Evolutionary conservation across 371 early-diverging fungal species (phyloP).

Genomic region (Rhizomucor pusillus): DNA sequence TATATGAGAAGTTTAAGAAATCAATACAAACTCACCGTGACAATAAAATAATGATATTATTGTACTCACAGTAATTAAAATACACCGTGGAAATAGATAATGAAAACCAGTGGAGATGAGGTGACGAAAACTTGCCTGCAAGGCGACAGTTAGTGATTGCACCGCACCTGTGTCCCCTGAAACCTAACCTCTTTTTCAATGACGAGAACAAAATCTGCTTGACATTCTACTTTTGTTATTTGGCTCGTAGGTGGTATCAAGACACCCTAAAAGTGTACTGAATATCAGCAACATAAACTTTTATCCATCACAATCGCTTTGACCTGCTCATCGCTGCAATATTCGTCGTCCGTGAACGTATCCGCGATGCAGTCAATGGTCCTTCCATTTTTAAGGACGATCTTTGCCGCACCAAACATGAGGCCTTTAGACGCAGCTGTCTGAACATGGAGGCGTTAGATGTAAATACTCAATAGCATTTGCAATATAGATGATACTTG

Average conservation of each 20-base stretch:
- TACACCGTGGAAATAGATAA: conserved; percentile 20
- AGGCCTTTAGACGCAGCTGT: conserved; percentile 44
- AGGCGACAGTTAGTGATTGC: neutral
- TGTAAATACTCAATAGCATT: neutral
- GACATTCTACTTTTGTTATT: conserved; percentile 26
- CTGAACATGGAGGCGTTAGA: conserved; percentile 17
- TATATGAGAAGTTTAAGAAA: conserved; percentile 1
- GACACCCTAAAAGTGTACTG: conserved; percentile 16
- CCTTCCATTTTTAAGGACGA: conserved; percentile 30
- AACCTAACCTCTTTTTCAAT: conserved; percentile 53
- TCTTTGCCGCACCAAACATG: conserved; percentile 34
- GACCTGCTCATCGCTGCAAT: conserved; percentile 31
- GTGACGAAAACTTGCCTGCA: conserved; percentile 43
- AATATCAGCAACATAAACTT: neutral
- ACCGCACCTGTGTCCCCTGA: too few species aligned
- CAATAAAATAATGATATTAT: too few species aligned
- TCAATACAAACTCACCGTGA: too few species aligned
- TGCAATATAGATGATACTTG: conserved; percentile 8
- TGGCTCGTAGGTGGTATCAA: conserved; percentile 39
- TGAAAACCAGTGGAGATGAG: conserved; percentile 31
- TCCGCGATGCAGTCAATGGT: conserved; percentile 28
- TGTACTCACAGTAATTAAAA: conserved; percentile 37
- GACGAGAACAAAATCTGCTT: conserved; percentile 34
- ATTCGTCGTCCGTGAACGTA: neutral
- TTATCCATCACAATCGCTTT: neutral